Percentiles rank a stretch among this genome's conserved stretches.
Conservation (phyloP, 768 basidiomycete species). For the Kwoniella newhampshirensis region DNA sequence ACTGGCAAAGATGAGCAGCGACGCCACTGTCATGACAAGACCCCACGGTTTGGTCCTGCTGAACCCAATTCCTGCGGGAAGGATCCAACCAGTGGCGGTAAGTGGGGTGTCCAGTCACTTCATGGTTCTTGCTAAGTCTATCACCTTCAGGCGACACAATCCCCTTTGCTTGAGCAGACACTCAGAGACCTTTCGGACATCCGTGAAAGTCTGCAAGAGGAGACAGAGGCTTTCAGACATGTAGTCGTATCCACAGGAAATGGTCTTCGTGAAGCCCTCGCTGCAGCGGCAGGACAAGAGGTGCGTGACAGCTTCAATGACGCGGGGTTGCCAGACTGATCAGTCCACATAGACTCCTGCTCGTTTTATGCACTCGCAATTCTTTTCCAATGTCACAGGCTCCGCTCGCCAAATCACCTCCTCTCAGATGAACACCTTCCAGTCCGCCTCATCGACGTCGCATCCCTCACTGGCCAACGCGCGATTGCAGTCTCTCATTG, state of each 20-base stretch:
- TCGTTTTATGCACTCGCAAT: constrained; percentile 41
- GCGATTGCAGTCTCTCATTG: constrained; percentile 38
- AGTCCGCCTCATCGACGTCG: constrained; percentile 43
- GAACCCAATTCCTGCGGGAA: constrained; percentile 34
- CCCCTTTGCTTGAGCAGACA: constrained; percentile 44
- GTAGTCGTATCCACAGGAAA: constrained; percentile 50
- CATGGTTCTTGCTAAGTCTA: constrained; percentile 1
- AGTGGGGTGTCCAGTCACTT: constrained; percentile 4
- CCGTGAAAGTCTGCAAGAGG: constrained; percentile 48
- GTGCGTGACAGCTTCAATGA: constrained; percentile 23
- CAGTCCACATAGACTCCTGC: constrained; percentile 33
- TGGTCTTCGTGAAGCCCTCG: constrained; percentile 38
- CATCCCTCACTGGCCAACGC: constrained; percentile 47
- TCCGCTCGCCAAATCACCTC: not conserved
- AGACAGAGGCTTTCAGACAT: constrained; percentile 52
- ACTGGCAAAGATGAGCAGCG: constrained; percentile 28
- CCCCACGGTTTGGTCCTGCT: constrained; percentile 36
- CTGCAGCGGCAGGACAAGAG: constrained; percentile 31
- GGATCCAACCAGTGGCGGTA: constrained; percentile 25
- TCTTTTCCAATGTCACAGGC: constrained; percentile 32
- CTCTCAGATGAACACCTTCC: constrained; percentile 13
- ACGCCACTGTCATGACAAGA: constrained; percentile 12
- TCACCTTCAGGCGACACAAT: constrained; percentile 24
- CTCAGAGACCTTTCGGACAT: constrained; percentile 45
- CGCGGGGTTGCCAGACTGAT: too few species aligned